Conservation (phyloP, 2,329 filamentous ascomycete species). For the Trichoderma cornu-damae region DNA sequence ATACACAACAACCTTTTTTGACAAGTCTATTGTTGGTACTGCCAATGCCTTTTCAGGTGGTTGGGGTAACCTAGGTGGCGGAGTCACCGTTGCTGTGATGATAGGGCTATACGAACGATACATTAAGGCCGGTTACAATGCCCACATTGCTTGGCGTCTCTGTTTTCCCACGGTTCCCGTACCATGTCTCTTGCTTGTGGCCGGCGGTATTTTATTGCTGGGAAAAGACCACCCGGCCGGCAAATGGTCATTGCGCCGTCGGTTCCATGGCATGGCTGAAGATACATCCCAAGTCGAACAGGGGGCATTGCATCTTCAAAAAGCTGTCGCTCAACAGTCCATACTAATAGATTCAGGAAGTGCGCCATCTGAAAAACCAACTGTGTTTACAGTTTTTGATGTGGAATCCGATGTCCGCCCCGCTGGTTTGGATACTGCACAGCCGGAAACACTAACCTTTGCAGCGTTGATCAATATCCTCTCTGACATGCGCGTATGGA, state of each 20-base stretch:
- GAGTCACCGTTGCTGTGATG: constrained; percentile 92
- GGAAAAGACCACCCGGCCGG: constrained; percentile 81
- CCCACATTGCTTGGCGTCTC: constrained; percentile 68
- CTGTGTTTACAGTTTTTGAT: neutral
- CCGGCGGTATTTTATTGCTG: constrained; percentile 64
- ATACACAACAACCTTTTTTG: constrained; percentile 89
- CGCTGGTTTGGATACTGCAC: neutral
- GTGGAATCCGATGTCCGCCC: neutral
- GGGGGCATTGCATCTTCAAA: neutral
- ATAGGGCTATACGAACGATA: constrained; percentile 74
- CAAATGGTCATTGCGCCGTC: constrained; percentile 68
- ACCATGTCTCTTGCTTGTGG: constrained; percentile 66
- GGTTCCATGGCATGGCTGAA: constrained; percentile 41
- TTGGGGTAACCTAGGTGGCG: constrained; percentile 81
- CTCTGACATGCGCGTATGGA: constrained; percentile 53
- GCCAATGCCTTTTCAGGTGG: constrained; percentile 82
- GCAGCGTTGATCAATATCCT: constrained; percentile 43
- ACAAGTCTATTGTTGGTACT: constrained; percentile 85
- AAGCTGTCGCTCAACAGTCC: neutral
- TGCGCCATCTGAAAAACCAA: neutral
- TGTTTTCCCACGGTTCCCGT: constrained; percentile 67
- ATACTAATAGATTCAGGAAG: neutral
- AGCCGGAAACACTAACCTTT: neutral
- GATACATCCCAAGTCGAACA: constrained; percentile 52
- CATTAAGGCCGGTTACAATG: constrained; percentile 48